Conservation (phyloP, 2,329 filamentous ascomycete species). For the Cladophialophora psammophila region DNA sequence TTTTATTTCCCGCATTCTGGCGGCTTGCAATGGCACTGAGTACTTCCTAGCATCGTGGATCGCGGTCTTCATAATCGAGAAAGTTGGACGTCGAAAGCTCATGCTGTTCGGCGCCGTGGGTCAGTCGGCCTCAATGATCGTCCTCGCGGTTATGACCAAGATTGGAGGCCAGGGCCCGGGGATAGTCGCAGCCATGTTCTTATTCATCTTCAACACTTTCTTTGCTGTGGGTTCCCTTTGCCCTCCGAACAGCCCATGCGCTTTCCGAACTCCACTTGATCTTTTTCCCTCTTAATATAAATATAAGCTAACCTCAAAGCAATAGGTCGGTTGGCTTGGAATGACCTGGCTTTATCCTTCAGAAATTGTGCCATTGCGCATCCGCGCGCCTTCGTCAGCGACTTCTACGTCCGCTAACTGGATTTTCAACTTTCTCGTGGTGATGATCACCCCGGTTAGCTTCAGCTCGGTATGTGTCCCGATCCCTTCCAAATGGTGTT, state of each 20-base stretch:
- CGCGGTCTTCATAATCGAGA: slow-evolving; percentile 33
- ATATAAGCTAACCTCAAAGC: background rate
- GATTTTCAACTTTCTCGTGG: slow-evolving; percentile 77
- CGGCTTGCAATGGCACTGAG: slow-evolving; percentile 31
- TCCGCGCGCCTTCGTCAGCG: slow-evolving; percentile 69
- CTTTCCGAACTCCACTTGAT: background rate
- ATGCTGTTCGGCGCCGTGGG: slow-evolving; percentile 32
- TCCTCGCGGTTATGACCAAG: slow-evolving; percentile 41
- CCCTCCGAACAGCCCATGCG: background rate
- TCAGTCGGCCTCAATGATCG: slow-evolving; percentile 32
- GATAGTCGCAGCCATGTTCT: slow-evolving; percentile 59
- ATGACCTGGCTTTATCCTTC: slow-evolving; percentile 53
- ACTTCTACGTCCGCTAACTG: slow-evolving; percentile 74
- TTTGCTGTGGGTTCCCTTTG: background rate
- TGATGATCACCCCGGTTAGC: slow-evolving; percentile 79
- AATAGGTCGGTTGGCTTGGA: slow-evolving; percentile 53
- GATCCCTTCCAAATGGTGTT: background rate
- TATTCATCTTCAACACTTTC: slow-evolving; percentile 65
- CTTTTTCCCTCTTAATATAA: background rate
- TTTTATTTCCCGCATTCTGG: slow-evolving; percentile 31
- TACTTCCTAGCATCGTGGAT: slow-evolving; percentile 39
- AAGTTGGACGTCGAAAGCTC: slow-evolving; percentile 32
- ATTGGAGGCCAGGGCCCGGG: slow-evolving; percentile 48
- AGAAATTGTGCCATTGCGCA: slow-evolving; percentile 59
- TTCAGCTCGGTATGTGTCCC: slow-evolving; percentile 8